Percentiles rank a stretch among this genome's conserved stretches.
These are phyloP conservation scores for Trichophyton benhamiae DNA, from an alignment of 2,329 filamentous ascomycete species.

Conservation along the genomic window DNA sequence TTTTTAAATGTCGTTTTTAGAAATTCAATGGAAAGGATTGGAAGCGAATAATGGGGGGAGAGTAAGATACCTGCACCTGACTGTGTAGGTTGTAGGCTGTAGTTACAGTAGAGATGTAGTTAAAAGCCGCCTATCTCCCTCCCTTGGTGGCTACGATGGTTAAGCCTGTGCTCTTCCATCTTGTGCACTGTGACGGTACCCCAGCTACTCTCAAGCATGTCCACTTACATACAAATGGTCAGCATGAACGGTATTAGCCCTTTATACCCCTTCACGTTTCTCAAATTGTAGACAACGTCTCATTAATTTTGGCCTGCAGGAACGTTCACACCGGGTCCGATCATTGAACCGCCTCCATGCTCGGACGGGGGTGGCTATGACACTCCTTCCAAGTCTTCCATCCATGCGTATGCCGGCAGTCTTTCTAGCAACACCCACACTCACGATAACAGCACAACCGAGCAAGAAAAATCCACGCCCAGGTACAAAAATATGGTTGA, in stretches of 20 bases:
- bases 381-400: not conserved
- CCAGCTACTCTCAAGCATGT: not conserved
- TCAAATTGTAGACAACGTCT: not conserved
- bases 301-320: not conserved
- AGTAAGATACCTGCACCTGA: too few species aligned
- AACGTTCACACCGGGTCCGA: not conserved
- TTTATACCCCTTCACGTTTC: not conserved
- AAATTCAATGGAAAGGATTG: not conserved
- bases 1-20: not conserved
- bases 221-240: not conserved
- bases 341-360: not conserved
- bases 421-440: not conserved
- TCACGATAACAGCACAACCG: not conserved
- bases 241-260: not conserved
- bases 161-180: not conserved
- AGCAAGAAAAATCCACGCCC: not conserved
- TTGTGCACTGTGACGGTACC: not conserved
- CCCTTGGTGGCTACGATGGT: not conserved
- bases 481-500: not conserved
- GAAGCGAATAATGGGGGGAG: not conserved
- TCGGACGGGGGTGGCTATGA: not conserved
- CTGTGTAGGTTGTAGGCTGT: too few species aligned
- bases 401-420: not conserved
- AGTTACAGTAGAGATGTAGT: not conserved
- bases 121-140: not conserved